Conservation (phyloP, 2,329 filamentous ascomycete genomes). For the Fusarium xylarioides region DNA sequence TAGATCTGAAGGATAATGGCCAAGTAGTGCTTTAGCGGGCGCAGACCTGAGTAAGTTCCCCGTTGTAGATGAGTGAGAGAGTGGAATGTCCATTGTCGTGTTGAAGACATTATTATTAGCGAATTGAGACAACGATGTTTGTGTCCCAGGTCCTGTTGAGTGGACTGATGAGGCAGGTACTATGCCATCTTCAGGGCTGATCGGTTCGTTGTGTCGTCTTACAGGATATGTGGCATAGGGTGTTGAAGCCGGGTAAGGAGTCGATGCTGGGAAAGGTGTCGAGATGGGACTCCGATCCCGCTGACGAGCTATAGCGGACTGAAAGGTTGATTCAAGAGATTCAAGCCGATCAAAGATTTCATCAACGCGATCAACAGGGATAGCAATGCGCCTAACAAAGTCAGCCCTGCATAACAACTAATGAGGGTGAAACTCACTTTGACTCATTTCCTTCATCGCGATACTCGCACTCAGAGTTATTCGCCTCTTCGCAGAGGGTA, state of each 20-base stretch:
- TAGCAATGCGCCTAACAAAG: background rate
- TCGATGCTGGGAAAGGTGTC: slow-evolving; percentile 6
- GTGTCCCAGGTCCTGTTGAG: slow-evolving; percentile 15
- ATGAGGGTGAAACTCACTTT: background rate
- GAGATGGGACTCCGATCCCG: slow-evolving; percentile 12
- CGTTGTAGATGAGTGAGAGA: slow-evolving; percentile 29
- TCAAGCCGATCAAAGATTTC: slow-evolving; percentile 34
- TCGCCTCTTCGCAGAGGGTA: slow-evolving; percentile 30
- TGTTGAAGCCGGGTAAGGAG: background rate
- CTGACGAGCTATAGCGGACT: slow-evolving; percentile 13
- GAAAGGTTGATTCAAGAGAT: slow-evolving; percentile 20
- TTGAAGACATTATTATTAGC: slow-evolving; percentile 36
- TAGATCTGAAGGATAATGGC: slow-evolving; percentile 27
- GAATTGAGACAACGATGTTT: slow-evolving; percentile 21
- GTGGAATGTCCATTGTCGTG: slow-evolving; percentile 34
- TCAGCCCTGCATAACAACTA: rapidly evolving
- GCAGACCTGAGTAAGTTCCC: slow-evolving; percentile 28
- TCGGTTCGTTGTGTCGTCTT: slow-evolving; percentile 9
- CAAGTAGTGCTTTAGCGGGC: slow-evolving; percentile 16
- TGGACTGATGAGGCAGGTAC: slow-evolving; percentile 15
- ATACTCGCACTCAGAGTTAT: slow-evolving; percentile 33
- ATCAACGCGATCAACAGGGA: slow-evolving; percentile 26
- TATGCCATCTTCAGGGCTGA: slow-evolving; percentile 11
- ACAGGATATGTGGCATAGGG: background rate
- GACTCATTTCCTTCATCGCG: slow-evolving; percentile 19